Evolutionary conservation across 2,329 filamentous ascomycete species (phyloP), one percentile per base, ranked within the genome.

Genomic region (Pezicula radicicola): DNA sequence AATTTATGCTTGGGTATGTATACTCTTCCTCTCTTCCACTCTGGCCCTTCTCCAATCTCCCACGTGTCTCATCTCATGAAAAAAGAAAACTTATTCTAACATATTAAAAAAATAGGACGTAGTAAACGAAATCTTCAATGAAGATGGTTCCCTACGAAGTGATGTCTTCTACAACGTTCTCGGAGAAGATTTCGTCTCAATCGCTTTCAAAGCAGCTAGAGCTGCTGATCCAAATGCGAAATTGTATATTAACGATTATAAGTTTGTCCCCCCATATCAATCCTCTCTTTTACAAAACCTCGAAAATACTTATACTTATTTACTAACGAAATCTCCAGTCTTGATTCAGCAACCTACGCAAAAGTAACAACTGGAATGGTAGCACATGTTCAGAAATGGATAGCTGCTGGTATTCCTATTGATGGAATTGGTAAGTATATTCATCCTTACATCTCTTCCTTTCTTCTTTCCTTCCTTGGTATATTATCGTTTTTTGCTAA

Each of bases 241-340:
- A 70, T 75, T 91, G 37, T 91, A 88, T 73, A 88, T 90, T 71
- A 91, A 91, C 69, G 87, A 91, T 67, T 82, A 78, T 70, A 88
- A 87, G 60, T 62, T 16, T 74, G 74, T 0, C 74, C 73, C 1
- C 83, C 19, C 19, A 19, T 19, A 25, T 25, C 25, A 4, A 25
- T 25, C 6, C 25, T 7, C 6, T 6, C 25, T 25, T 25, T 25
- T 25, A 25, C 4, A 25, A 3, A 83, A 51, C 68, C 83, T 28
- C 81, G 19, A 19, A 19, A 19, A 79, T 54, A 83, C 85, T 53
- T 77, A 86, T 25, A n/a, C 33, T 13, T 1, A 50, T 40, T 6
- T 25, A 25, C 25, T 25, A 7, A 25, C 6, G 25, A 13, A 12
- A 71, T 77, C 88, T 48, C 85, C 88, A 70, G 73, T 68, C 36